Base-by-base conservation (phyloP, 1,139 yeast species). In the Protomyces inundatus region DNA sequence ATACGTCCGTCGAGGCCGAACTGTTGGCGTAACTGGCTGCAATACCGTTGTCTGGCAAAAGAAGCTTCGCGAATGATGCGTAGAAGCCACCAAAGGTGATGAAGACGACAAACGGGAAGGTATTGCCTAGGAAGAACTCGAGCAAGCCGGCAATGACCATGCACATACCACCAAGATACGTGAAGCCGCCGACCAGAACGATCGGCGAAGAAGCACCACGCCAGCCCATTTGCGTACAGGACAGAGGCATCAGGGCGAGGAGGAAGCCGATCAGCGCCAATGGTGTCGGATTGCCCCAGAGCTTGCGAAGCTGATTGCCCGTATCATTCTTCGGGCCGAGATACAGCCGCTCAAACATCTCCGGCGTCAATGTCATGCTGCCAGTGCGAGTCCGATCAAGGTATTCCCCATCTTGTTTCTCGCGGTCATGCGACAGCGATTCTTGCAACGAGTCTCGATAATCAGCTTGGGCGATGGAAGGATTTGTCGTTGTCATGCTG, bases 41-140 rank as follows among this genome's bases (percentile, higher is more conserved):
- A 61, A 84, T 80, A 16, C 84, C 85, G 73, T 86, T 86, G 55
- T 80, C 78, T 61, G 83, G 81, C 64, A 82, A 75, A 65, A 82
- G 73, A 53, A 86, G 80, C 54, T 86, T 82, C 35, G 86, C 85
- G 72, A 81, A 86, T 32, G 86, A 77, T 65, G 86, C 76, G 89
- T 91, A 87, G 75, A 86, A 87, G 7, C 88, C 89, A 61, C 91
- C 91, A 72, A 85, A 87, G 64, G 87, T 82, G 60, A 84, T 77
- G 72, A 87, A 82, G 7, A 85, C 87, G 45, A 85, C 82, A 70
- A 81, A 82, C 55, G 86, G 86, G 74, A 83, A 85, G 7, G 87
- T 82, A 74, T 86, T 86, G 66, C 87, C 88, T 60, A 82, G 77
- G 57, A 82, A 79, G 67, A 85, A 77, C 70, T 87, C 87, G 83